Evolutionary conservation across 495 filamentous ascomycete species (phyloP), one percentile per base, ranked within the genome.

Genomic region (Platismatia glauca): DNA sequence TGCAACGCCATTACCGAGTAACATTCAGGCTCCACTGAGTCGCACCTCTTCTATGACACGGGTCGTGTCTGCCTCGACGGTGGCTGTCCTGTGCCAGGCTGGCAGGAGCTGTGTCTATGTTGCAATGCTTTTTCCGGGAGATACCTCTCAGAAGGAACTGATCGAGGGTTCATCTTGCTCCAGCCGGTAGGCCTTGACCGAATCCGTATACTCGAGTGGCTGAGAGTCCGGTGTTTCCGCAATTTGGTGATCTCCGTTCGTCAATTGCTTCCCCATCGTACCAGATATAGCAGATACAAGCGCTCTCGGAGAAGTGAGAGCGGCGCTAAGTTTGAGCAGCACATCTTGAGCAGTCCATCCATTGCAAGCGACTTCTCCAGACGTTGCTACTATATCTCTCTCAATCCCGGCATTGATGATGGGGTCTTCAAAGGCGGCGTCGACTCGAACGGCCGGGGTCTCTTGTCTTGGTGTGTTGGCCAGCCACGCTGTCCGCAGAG

Each of bases 401-500:
- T 33, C 11, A 3, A 3, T 41, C 2, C 20, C 11, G 7, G 16
- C 13, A 61, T 43, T 6, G 9, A 20, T 31, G 38, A 44, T 38
- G 13, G 29, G 9, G 16, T 43, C 12, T 43, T 41, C 16, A 5
- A 7, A 15, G 8, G 57, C 22, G 7, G 18, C 24, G 16, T 58
- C 3, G 57, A 33, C 24, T 18, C 18, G 37, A 0, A 35, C 27
- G 11, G 27, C 33, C 18, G 6, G 33, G 39, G 4, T 0, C 24
- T 44, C 29, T 37, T 22, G 18, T 61, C 6, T 62, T 6, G 52
- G 20, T 39, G 35, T 33, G 37, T 70, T 69, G 13, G 52, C 60
- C 33, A 71, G 58, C 72, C 74, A 88, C 0, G 88, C 85, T 62
- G 85, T 78, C 24, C 86, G 72, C 5, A 90, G 72, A 41, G 77